Evolutionary conservation across 257 asterid genomes (phyloP).

Genomic region (Salvia rosmarinus): DNA sequence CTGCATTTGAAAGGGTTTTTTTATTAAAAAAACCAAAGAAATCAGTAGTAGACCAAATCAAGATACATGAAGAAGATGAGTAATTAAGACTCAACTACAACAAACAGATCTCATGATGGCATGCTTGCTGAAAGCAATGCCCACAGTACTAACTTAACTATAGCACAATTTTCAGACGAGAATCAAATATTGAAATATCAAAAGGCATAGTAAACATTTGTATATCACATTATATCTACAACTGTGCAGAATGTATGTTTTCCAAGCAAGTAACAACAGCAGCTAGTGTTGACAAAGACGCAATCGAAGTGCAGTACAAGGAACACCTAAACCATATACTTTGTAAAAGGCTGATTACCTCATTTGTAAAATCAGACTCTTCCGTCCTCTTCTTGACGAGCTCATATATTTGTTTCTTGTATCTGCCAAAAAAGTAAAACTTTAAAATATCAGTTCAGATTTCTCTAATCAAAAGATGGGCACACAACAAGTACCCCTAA

Average conservation of each 20-base stretch:
- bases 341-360: slow-evolving; percentile 52
- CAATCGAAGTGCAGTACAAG: slow-evolving; percentile 17
- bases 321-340: slow-evolving; percentile 6
- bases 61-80: slow-evolving; percentile 8
- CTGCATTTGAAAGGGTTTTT: slow-evolving; percentile 47
- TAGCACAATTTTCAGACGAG: slow-evolving; percentile 19
- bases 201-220: slow-evolving; percentile 6
- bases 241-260: slow-evolving; percentile 5
- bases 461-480: neutral
- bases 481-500: slow-evolving; percentile 5
- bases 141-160: slow-evolving; percentile 6
- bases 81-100: slow-evolving; percentile 21
- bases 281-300: slow-evolving; percentile 17
- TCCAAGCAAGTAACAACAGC: slow-evolving; percentile 19
- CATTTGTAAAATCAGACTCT: slow-evolving; percentile 59
- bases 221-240: slow-evolving; percentile 15
- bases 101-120: slow-evolving; percentile 12
- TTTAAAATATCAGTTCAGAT: slow-evolving; percentile 3
- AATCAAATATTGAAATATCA: slow-evolving; percentile 19
- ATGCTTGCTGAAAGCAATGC: slow-evolving; percentile 19
- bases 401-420: slow-evolving; percentile 78
- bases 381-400: slow-evolving; percentile 79
- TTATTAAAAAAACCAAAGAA: slow-evolving; percentile 20
- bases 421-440: slow-evolving; percentile 49
- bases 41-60: neutral